A percentile compares a stretch with the other conserved stretches of the same genome.
phyloP scores from a whole-genome alignment of 495 filamentous ascomycete genomes.

The Podospora appendiculata region DNA sequence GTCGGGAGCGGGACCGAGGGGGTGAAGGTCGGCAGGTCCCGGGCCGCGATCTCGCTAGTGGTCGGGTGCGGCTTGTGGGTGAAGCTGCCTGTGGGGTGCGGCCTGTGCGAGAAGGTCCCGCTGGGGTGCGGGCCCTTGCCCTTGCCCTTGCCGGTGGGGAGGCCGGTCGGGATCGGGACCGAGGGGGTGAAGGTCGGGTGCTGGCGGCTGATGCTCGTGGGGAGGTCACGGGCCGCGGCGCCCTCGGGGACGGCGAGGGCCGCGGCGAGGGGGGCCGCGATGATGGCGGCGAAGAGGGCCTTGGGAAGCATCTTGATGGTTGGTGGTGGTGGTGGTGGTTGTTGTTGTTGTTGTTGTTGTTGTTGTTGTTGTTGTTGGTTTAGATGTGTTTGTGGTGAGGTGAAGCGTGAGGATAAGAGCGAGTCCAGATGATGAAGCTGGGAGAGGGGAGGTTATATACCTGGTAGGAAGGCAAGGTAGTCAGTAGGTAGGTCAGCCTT shows the following conservation, averaged over 20 bases:
- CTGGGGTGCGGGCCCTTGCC: not conserved
- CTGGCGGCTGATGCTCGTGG: not conserved
- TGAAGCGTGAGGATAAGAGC: not conserved
- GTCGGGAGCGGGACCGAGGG: too few species aligned
- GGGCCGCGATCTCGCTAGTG: too few species aligned
- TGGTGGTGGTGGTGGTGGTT: not conserved
- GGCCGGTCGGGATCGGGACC: not conserved
- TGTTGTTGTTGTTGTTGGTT: not conserved
- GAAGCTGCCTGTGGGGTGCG: not conserved
- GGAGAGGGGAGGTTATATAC: too few species aligned
- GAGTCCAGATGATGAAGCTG: too few species aligned
- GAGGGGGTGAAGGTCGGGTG: not conserved
- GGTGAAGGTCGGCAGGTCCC: too few species aligned
- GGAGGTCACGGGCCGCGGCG: not conserved
- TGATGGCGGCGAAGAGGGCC: not conserved
- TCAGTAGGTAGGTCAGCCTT: too few species aligned
- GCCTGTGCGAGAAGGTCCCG: not conserved
- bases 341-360: not conserved
- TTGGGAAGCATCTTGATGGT: not conserved
- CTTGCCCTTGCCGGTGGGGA: not conserved
- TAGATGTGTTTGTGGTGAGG: not conserved
- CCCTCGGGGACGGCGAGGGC: not conserved
- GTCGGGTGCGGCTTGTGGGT: too few species aligned
- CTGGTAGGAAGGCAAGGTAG: too few species aligned
- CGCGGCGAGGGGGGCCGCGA: not conserved